phyloP scores from a whole-genome alignment of 495 filamentous ascomycete species.

The Acidiella bohemica region DNA sequence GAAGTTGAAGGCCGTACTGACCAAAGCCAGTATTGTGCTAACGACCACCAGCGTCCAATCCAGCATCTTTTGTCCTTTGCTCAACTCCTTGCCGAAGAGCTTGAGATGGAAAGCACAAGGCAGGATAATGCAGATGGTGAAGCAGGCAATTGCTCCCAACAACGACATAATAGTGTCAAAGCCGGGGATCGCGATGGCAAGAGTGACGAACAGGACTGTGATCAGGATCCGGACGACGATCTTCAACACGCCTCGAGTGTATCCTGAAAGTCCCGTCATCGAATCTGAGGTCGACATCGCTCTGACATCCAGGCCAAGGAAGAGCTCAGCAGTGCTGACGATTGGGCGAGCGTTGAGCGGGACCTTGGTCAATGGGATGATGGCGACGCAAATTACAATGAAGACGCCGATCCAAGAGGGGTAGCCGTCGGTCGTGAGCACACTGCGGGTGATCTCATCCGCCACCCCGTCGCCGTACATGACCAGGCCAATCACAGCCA shows the following conservation, averaged over 20 bases:
- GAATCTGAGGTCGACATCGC: constrained; percentile 33
- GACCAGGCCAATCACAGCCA: constrained; percentile 68
- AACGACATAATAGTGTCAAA: constrained; percentile 95
- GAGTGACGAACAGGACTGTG: constrained; percentile 46
- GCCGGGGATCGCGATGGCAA: constrained; percentile 68
- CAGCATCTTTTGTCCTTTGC: constrained; percentile 46
- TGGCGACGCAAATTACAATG: constrained; percentile 72
- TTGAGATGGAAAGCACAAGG: constrained; percentile 85
- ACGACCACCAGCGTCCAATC: constrained; percentile 57
- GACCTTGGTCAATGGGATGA: constrained; percentile 90
- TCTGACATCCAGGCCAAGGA: constrained; percentile 55
- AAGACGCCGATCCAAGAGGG: constrained; percentile 59
- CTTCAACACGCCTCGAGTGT: constrained; percentile 46
- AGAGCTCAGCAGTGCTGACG: constrained; percentile 66
- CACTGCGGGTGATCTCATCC: constrained; percentile 84
- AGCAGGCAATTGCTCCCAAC: constrained; percentile 80
- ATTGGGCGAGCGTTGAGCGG: constrained; percentile 86
- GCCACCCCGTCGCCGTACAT: constrained; percentile 85
- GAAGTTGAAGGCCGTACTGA: constrained; percentile 81
- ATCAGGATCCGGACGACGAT: constrained; percentile 45
- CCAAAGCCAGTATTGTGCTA: constrained; percentile 51
- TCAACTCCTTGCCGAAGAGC: constrained; percentile 73
- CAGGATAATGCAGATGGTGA: constrained; percentile 78
- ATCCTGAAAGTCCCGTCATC: constrained; percentile 41
- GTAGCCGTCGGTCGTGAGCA: constrained; percentile 60